phyloP scores from a whole-genome alignment of 1,284 basidiomycete species.

The Athelia sp. region DNA sequence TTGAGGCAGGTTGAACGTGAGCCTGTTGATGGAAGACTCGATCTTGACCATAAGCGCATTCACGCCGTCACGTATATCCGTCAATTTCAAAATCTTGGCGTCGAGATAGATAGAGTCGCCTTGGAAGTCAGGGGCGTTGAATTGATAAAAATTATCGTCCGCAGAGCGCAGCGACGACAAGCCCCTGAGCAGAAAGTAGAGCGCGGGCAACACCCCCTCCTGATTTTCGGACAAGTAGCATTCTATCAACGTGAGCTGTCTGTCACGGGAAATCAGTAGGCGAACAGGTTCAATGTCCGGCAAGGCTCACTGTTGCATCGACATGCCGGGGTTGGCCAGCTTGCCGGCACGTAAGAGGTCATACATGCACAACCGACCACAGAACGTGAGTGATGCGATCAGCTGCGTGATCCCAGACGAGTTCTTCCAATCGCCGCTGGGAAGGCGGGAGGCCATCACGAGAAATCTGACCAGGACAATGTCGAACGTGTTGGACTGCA shows the following conservation, averaged over 20 bases:
- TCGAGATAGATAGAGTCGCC: not conserved
- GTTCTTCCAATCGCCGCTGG: not conserved
- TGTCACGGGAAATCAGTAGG: not conserved
- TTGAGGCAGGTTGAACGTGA: not conserved
- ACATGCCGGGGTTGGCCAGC: no score
- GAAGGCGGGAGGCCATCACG: not conserved
- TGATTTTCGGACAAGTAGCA: not conserved
- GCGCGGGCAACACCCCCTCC: not conserved
- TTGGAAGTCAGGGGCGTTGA: not conserved
- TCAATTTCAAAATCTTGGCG: not conserved
- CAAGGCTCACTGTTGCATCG: no score
- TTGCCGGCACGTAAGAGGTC: no score
- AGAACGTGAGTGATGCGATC: not conserved
- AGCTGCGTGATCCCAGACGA: not conserved
- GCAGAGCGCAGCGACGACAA: not conserved
- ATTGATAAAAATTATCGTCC: not conserved
- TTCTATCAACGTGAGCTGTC: not conserved
- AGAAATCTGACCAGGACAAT: not conserved
- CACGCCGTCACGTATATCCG: not conserved
- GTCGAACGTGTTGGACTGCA: not conserved
- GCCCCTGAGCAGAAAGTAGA: not conserved
- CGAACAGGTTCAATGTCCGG: no score
- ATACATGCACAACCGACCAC: not conserved
- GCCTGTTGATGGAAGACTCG: not conserved
- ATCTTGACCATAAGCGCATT: not conserved